phyloP scores from a whole-genome alignment of 257 asterid genomes.

The Solanum piurae region DNA sequence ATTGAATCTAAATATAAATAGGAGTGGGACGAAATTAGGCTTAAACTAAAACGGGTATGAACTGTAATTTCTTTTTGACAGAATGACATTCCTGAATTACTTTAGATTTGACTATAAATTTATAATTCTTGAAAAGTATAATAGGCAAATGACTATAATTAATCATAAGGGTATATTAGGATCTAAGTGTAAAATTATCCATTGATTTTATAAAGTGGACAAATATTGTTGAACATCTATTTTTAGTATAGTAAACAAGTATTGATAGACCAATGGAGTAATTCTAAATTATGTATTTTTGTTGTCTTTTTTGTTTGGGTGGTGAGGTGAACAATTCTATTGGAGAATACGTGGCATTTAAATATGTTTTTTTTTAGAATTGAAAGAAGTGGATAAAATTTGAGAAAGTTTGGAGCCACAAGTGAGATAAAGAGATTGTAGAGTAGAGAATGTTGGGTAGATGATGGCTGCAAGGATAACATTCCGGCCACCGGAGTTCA shows the following conservation, averaged over 20 bases:
- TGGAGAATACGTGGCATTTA: background rate
- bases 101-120: background rate
- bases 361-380: background rate
- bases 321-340: background rate
- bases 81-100: background rate
- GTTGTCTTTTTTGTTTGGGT: background rate
- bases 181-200: too few relatives aligned
- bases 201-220: too few relatives aligned
- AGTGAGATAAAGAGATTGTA: background rate
- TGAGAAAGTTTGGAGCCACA: background rate
- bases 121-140: too few relatives aligned
- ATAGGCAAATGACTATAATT: too few relatives aligned
- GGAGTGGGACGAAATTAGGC: background rate
- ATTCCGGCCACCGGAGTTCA: constrained; percentile 34
- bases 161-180: too few relatives aligned
- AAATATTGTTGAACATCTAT: too few relatives aligned
- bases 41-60: background rate
- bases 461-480: constrained; percentile 43
- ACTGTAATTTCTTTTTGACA: background rate
- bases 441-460: background rate
- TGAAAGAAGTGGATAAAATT: background rate
- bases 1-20: background rate
- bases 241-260: too few relatives aligned
- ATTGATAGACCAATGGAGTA: too few relatives aligned
- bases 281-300: too few relatives aligned